Evolutionary conservation across 2,329 filamentous ascomycete species (phyloP), one percentile per base, ranked within the genome.

Genomic region (Bipolaris cookei): DNA sequence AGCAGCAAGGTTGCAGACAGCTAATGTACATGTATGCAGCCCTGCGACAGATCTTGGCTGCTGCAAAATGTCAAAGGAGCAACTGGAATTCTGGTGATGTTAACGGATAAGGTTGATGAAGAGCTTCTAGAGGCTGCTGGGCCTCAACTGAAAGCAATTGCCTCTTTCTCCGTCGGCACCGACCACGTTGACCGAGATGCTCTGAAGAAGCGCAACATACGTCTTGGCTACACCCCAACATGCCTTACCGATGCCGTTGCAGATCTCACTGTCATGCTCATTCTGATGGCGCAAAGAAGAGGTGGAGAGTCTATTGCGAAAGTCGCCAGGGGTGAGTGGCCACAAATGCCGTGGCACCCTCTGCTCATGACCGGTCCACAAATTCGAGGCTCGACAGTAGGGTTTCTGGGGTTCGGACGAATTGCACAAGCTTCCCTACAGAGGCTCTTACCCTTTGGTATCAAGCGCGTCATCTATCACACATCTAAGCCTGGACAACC

Each of bases 121-220:
- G 69, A 71, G 28, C 62, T 74, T 3, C 34, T 74, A 5, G 21
- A 64, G 10, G 56, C 65, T 21, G 64, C 69, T 1, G 70, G 70
- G 11, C 28, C 52, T 7, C 51, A 61, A 14, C 54, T 74, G 4
- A 72, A 69, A 56, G 64, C 58, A 3, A 64, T 74, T 23, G 68
- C 71, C 2, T 72, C 71, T 0, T 72, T 72, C 55, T 72, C 69
- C 7, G 67, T 73, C n/a, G 71, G 70, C 1, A 72, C 67, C 11
- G 69, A 73, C 51, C 69, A 73, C 46, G 62, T 74, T 6, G 66
- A 72, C 47, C 61, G 61, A 3, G 51, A 54, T 6, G 63, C 65
- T 1, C 61, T 73, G 2, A 72, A 70, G 53, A 59, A 62, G 23
- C 66, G 67, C 41, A 60, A 59, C 37, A 68, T 74, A 28, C 65